These are phyloP conservation scores for Nannizzia gypsea DNA, from an alignment of 2,329 filamentous ascomycete genomes.

Conservation along the genomic window DNA sequence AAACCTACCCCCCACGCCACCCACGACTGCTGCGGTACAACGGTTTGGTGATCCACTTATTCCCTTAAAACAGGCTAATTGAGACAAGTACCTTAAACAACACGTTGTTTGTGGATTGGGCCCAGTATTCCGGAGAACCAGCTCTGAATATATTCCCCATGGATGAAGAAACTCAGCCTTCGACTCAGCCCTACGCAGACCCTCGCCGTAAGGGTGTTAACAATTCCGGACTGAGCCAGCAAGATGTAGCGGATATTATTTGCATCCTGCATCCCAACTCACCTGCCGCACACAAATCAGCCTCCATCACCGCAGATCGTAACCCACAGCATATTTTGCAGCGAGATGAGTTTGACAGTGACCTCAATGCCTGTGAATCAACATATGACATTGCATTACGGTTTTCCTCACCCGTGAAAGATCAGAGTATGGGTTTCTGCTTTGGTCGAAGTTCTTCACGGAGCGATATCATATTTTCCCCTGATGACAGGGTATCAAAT, in stretches of 20 bases:
- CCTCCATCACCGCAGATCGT: constrained; percentile 43
- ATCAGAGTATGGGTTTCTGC: constrained; percentile 60
- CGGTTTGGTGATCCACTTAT: neutral
- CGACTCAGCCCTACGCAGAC: constrained; percentile 71
- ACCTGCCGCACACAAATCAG: constrained; percentile 57
- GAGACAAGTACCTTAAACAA: neutral
- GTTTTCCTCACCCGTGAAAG: constrained; percentile 60
- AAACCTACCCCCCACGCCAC: neutral
- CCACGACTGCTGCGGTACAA: neutral
- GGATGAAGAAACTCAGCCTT: constrained; percentile 43
- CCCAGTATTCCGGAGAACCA: neutral
- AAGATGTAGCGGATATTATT: constrained; percentile 77
- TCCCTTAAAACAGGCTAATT: neutral
- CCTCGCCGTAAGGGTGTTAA: constrained; percentile 67
- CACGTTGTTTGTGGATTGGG: neutral
- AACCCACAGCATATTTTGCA: constrained; percentile 52
- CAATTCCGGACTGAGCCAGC: constrained; percentile 69
- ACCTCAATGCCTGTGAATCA: constrained; percentile 22
- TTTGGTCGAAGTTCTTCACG: constrained; percentile 66
- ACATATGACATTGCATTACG: constrained; percentile 59
- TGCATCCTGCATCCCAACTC: constrained; percentile 77
- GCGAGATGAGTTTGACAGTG: constrained; percentile 33
- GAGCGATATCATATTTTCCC: constrained; percentile 61
- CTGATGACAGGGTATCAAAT: constrained; percentile 73
- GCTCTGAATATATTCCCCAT: neutral